Conservation (phyloP, 495 filamentous ascomycete genomes). For the Penicillium daleae region DNA sequence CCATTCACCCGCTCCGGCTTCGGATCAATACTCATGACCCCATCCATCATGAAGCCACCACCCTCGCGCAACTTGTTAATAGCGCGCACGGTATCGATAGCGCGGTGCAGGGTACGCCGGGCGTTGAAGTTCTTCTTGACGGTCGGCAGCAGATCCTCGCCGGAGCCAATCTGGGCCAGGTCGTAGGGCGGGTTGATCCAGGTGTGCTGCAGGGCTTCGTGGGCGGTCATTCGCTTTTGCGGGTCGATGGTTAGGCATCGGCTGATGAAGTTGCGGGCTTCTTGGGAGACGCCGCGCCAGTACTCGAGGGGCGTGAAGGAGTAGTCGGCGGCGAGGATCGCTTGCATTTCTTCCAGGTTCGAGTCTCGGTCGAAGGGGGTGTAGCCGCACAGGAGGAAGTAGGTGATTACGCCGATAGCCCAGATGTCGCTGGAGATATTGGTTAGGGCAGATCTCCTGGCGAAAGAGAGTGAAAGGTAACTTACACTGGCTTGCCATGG, state of each 20-base stretch:
- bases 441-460: background rate
- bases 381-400: constrained; percentile 97
- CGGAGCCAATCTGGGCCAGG: constrained; percentile 42
- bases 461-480: constrained; percentile 10
- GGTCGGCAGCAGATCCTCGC: constrained; percentile 80
- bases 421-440: constrained; percentile 63
- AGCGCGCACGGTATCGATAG: constrained; percentile 96
- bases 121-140: constrained; percentile 99
- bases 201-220: constrained; percentile 85
- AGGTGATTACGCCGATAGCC: constrained; percentile 85
- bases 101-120: constrained; percentile 87
- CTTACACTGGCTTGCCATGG: constrained; percentile 79
- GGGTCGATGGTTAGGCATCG: constrained; percentile 90
- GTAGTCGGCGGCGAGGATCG: constrained; percentile 95
- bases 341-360: constrained; percentile 99
- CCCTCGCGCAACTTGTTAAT: constrained; percentile 96
- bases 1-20: constrained; percentile 56
- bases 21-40: constrained; percentile 66
- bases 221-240: constrained; percentile 83
- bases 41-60: constrained; percentile 81
- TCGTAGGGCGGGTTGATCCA: constrained; percentile 73
- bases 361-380: constrained; percentile 97
- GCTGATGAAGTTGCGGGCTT: constrained; percentile 87
- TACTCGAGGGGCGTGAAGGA: constrained; percentile 94
- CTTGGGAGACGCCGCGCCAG: constrained; percentile 89